Evolutionary conservation across 2,329 filamentous ascomycete species (phyloP).

Genomic region (Fusarium armeniacum): DNA sequence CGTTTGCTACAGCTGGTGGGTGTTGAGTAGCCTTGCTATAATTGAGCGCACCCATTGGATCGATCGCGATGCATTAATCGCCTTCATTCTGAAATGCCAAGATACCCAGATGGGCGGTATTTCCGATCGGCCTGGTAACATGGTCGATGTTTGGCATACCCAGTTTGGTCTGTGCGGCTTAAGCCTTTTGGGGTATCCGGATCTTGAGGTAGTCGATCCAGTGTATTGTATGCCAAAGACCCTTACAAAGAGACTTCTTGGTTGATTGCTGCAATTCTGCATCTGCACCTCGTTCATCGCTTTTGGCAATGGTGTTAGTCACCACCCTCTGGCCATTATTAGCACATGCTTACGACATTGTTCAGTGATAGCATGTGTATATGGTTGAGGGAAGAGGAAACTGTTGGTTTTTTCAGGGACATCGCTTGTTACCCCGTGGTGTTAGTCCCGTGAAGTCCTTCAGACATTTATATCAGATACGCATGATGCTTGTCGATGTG

Average conservation of each 20-base stretch:
- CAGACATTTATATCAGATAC: conserved; percentile 40
- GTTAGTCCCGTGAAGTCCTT: conserved; percentile 50
- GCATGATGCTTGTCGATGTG: background rate
- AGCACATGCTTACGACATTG: conserved; percentile 68
- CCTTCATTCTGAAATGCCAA: conserved; percentile 90
- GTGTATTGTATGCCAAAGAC: conserved; percentile 86
- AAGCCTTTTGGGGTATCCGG: conserved; percentile 83
- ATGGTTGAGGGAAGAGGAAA: conserved; percentile 74
- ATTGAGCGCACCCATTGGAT: conserved; percentile 93
- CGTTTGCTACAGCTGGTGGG: conserved; percentile 99
- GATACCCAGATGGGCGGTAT: conserved; percentile 87
- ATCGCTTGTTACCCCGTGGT: conserved; percentile 43
- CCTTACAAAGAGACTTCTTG: conserved; percentile 71
- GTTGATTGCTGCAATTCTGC: conserved; percentile 45
- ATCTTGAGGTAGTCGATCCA: conserved; percentile 84
- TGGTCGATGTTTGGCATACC: conserved; percentile 98
- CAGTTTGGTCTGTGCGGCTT: conserved; percentile 89
- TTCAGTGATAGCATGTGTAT: conserved; percentile 74
- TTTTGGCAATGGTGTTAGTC: conserved; percentile 1
- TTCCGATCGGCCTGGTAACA: conserved; percentile 89
- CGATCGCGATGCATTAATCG: conserved; percentile 80
- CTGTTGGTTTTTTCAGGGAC: conserved; percentile 50
- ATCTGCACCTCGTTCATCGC: background rate
- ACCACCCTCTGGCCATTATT: conserved; percentile 76
- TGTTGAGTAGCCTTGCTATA: conserved; percentile 90